Evolutionary conservation across 2,329 filamentous ascomycete genomes (phyloP).

Genomic region (Acarospora socialis): DNA sequence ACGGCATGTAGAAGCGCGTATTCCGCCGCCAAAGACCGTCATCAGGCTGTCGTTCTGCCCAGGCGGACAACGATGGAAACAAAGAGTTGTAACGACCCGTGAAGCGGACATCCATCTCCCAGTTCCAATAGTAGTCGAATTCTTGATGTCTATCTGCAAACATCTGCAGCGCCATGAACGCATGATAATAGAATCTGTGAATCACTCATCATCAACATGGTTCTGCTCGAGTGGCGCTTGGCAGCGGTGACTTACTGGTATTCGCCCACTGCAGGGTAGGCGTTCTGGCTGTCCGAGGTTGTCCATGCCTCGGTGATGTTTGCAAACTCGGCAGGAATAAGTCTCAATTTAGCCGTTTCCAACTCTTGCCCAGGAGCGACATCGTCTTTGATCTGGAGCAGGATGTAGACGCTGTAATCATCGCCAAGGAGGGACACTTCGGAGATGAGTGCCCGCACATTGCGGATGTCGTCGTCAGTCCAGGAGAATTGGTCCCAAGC

Average conservation of each 20-base stretch:
- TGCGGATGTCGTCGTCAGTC: conserved; percentile 66
- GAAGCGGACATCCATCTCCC: conserved; percentile 70
- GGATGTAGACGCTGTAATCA: conserved; percentile 73
- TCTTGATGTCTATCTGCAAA: conserved; percentile 64
- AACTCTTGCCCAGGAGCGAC: conserved; percentile 49
- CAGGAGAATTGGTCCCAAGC: conserved; percentile 72
- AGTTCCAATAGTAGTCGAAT: conserved; percentile 75
- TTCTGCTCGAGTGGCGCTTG: no score
- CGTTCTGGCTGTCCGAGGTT: no score
- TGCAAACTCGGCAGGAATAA: conserved; percentile 55
- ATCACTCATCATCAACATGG: no score
- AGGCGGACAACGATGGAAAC: conserved; percentile 47
- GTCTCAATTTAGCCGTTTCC: no score
- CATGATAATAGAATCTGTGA: no score
- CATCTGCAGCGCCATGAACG: conserved; percentile 60
- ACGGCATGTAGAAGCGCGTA: conserved; percentile 41
- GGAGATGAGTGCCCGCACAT: conserved; percentile 68
- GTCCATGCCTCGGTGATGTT: conserved; percentile 45
- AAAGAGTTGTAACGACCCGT: conserved; percentile 74
- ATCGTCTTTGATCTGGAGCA: conserved; percentile 81
- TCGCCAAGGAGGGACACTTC: conserved; percentile 69
- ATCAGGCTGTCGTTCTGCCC: conserved; percentile 39
- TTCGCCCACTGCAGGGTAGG: conserved; percentile 26
- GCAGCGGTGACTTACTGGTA: conserved; percentile 7
- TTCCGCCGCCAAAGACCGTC: conserved; percentile 47